Percentiles rank a stretch among this genome's conserved stretches.
These are phyloP conservation scores for Russula vinacea DNA, from an alignment of 768 basidiomycete species.

Conservation along the genomic window DNA sequence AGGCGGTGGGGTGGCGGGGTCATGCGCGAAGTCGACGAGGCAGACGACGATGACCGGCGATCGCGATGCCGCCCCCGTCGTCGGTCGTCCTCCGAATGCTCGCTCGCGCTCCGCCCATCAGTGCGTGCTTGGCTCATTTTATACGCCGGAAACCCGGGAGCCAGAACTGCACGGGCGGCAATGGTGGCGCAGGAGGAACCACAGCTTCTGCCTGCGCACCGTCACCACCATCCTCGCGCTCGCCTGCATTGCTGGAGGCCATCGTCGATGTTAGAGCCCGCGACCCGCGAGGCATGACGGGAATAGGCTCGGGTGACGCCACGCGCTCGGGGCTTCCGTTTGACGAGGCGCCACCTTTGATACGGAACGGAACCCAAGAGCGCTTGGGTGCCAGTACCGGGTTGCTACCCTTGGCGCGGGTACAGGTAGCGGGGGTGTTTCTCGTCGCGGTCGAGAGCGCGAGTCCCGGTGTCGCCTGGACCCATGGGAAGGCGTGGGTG, in stretches of 20 bases:
- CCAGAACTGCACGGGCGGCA: constrained; percentile 31
- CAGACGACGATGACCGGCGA: neutral
- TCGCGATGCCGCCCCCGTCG: neutral
- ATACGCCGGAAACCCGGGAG: constrained; percentile 26
- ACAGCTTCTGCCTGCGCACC: neutral
- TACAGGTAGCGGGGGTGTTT: constrained; percentile 16
- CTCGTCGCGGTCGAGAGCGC: constrained; percentile 9
- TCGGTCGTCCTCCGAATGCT: neutral
- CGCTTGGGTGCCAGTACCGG: constrained; percentile 8
- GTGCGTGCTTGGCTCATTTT: neutral
- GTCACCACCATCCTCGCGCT: neutral
- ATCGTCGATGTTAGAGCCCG: constrained; percentile 9
- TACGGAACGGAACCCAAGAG: constrained; percentile 22
- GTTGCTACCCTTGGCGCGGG: constrained; percentile 1
- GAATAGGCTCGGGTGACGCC: constrained; percentile 13
- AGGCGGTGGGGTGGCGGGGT: constrained; percentile 17
- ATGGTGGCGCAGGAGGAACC: constrained; percentile 23
- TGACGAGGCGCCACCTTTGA: constrained; percentile 18
- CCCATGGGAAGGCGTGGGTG: constrained; percentile 21
- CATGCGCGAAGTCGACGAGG: neutral
- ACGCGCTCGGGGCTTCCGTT: neutral
- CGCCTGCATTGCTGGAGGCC: constrained; percentile 6
- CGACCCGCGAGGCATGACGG: constrained; percentile 9
- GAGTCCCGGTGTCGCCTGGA: constrained; percentile 4
- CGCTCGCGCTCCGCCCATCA: neutral